Evolutionary conservation across 2,329 filamentous ascomycete species (phyloP).

Genomic region (Harringtonia aguacate): DNA sequence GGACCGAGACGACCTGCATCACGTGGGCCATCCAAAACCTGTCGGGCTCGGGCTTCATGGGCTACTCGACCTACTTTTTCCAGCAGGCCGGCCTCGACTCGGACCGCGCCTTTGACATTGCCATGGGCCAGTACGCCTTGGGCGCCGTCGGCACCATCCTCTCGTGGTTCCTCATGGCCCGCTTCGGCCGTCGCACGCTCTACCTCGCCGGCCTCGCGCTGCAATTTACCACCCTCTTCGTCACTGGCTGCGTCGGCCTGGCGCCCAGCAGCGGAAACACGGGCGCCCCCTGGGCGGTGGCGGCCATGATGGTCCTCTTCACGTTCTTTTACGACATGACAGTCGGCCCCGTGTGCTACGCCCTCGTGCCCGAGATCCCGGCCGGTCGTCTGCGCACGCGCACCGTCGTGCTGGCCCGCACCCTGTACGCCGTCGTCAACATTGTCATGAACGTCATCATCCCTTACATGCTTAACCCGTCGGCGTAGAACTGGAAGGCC

Average conservation of each 20-base stretch:
- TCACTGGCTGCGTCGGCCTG: conserved; percentile 34
- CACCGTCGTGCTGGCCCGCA: conserved; percentile 20
- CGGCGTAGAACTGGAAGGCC: conserved; percentile 20
- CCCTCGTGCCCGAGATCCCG: conserved; percentile 38
- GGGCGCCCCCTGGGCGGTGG: conserved; percentile 34
- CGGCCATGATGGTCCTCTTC: conserved; percentile 38
- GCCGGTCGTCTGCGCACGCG: conserved; percentile 22
- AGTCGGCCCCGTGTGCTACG: conserved; percentile 36
- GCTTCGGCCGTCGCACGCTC: conserved; percentile 30
- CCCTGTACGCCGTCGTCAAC: conserved; percentile 14
- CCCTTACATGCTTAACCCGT: conserved; percentile 21
- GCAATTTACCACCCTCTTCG: conserved; percentile 32
- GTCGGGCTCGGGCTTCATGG: conserved; percentile 31
- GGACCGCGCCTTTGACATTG: conserved; percentile 13
- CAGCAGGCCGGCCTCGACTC: conserved; percentile 18
- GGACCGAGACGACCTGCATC: conserved; percentile 46
- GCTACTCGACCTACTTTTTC: conserved; percentile 21
- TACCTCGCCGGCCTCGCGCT: conserved; percentile 37
- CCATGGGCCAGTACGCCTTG: conserved; percentile 3
- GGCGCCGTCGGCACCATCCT: conserved; percentile 11
- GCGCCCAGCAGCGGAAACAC: conserved; percentile 30
- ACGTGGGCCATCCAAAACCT: conserved; percentile 57
- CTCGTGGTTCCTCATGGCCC: conserved; percentile 17
- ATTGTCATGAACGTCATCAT: conserved; percentile 17
- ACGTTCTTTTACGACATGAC: conserved; percentile 41